Percentiles rank a stretch among this genome's conserved stretches.
Conservation (phyloP, 2,329 filamentous ascomycete species). For the Metarhizium robertsii region DNA sequence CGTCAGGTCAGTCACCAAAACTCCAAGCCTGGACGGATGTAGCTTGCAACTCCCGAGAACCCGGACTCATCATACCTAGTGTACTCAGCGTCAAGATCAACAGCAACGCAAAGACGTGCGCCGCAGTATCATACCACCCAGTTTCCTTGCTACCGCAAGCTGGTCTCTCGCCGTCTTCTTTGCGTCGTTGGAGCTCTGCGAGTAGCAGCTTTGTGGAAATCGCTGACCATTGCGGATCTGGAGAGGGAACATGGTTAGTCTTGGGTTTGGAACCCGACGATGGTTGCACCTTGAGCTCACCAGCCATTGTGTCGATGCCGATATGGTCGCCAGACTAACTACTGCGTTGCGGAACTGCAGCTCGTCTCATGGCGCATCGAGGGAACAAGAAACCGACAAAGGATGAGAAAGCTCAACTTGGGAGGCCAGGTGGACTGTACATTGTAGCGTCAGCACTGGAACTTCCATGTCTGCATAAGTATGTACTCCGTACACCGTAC, state of each 20-base stretch:
- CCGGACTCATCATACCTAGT: conserved; percentile 30
- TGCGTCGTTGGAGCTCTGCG: conserved; percentile 42
- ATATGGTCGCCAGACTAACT: conserved; percentile 1
- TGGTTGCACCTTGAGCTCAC: background rate
- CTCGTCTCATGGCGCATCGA: conserved; percentile 3
- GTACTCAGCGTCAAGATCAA: conserved; percentile 55
- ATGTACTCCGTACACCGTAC: background rate
- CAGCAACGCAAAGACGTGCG: conserved; percentile 59
- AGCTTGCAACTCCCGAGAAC: background rate
- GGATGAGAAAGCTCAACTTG: background rate
- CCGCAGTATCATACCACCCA: conserved; percentile 53
- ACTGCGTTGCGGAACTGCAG: background rate
- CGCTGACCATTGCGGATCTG: conserved; percentile 33
- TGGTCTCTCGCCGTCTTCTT: conserved; percentile 32
- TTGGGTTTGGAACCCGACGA: background rate
- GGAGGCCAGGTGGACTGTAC: background rate
- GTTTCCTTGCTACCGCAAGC: conserved; percentile 42
- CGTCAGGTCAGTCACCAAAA: background rate
- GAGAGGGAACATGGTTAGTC: background rate
- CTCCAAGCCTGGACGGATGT: background rate
- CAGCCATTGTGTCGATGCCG: conserved; percentile 9
- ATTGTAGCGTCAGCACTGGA: too few relatives aligned
- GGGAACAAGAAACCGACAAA: background rate
- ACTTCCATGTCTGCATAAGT: too few relatives aligned
- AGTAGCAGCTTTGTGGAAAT: conserved; percentile 42